Evolutionary conservation across 768 basidiomycete species (phyloP).

Genomic region (Glaciozyma martinii): DNA sequence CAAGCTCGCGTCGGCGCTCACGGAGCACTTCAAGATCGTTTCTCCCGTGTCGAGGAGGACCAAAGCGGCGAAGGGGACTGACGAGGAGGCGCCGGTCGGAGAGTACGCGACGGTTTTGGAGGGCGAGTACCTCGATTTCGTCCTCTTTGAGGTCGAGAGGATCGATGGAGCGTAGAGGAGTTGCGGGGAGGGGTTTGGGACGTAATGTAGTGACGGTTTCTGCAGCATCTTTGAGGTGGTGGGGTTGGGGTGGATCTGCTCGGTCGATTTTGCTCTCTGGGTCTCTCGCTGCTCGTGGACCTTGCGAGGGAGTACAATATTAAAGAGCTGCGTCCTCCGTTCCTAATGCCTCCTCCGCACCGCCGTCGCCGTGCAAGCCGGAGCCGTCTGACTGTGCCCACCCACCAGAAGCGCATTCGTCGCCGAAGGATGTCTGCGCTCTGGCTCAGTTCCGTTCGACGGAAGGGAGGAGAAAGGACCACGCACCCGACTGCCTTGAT

Average conservation of each 20-base stretch:
- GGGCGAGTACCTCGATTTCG: slow-evolving; percentile 92
- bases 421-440: neutral
- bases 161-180: neutral
- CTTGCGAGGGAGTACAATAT: too few species aligned
- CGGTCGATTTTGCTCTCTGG: too few species aligned
- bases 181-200: too few species aligned
- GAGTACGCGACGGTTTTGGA: slow-evolving; percentile 91
- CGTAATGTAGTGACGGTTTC: too few species aligned
- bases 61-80: slow-evolving; percentile 37
- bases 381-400: neutral
- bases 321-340: too few species aligned
- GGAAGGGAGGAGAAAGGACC: neutral
- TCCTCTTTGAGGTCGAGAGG: slow-evolving; percentile 78
- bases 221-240: too few species aligned
- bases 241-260: too few species aligned
- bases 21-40: slow-evolving; percentile 71
- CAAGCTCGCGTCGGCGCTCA: slow-evolving; percentile 64
- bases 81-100: slow-evolving; percentile 62
- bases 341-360: too few species aligned
- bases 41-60: slow-evolving; percentile 54
- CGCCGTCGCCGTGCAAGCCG: neutral
- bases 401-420: neutral
- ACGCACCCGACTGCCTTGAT: slow-evolving; percentile 29
- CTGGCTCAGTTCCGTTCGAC: neutral
- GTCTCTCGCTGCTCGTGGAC: too few species aligned